phyloP scores from a whole-genome alignment of 2,329 filamentous ascomycete species.

The Talaromyces sp. region DNA sequence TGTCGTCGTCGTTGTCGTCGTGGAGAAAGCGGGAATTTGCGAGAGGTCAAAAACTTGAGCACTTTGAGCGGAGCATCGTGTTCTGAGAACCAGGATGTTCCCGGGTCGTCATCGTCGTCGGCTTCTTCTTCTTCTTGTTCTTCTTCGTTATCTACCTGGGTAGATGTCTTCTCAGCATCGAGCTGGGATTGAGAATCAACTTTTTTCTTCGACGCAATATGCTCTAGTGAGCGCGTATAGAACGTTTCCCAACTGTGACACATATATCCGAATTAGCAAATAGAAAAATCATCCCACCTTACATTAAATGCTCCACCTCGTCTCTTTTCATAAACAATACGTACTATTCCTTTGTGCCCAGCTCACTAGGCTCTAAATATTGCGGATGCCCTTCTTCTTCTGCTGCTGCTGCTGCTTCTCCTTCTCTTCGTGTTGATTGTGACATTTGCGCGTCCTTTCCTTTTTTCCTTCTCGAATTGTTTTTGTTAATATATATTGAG shows the following conservation, averaged over 20 bases:
- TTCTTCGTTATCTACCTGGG: conserved; percentile 37
- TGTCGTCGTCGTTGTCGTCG: conserved; percentile 13
- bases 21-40: conserved; percentile 40
- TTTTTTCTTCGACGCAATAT: conserved; percentile 27
- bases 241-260: conserved; percentile 55
- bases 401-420: no score
- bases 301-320: not conserved
- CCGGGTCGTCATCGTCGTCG: conserved; percentile 67
- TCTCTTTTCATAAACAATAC: conserved; percentile 26
- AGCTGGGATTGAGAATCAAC: conserved; percentile 1
- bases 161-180: conserved; percentile 6
- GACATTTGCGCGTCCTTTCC: not conserved
- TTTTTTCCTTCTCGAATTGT: not conserved
- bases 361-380: conserved; percentile 67
- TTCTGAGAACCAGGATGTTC: conserved; percentile 96
- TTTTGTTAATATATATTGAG: not conserved
- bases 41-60: conserved; percentile 57
- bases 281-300: not conserved
- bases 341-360: conserved; percentile 90
- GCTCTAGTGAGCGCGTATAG: conserved; percentile 17
- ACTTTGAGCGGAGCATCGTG: conserved; percentile 80
- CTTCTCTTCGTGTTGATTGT: not conserved
- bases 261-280: not conserved
- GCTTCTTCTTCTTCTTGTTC: conserved; percentile 63
- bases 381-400: conserved; percentile 35